Conservation (phyloP, 75 land plant species). For the Pseudotsuga menziesii region DNA sequence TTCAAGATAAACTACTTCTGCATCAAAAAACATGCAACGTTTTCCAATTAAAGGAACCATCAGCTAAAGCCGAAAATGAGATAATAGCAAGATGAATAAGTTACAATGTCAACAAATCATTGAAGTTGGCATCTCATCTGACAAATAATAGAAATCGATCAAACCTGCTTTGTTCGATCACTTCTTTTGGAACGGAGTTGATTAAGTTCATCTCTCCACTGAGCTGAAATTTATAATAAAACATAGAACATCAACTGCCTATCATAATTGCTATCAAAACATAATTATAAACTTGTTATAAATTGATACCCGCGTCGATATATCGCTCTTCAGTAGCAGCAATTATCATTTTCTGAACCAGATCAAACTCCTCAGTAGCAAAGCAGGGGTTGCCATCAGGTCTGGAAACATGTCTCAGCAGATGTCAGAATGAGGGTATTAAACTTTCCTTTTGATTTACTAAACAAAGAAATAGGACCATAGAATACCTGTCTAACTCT, state of each 20-base stretch:
- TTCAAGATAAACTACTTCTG: not conserved
- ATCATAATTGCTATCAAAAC: not conserved
- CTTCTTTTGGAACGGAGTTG: conserved; percentile 52
- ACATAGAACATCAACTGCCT: not conserved
- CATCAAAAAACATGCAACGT: not conserved
- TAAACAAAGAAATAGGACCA: not conserved
- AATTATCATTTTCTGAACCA: conserved; percentile 67
- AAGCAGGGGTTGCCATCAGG: conserved; percentile 65
- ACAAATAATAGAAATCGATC: not conserved
- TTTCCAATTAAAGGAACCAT: not conserved
- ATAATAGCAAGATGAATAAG: not conserved
- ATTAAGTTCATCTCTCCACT: conserved; percentile 63
- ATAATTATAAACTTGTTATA: not conserved
- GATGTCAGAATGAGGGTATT: not conserved
- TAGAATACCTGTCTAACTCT: conserved; percentile 56
- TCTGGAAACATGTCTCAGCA: conserved; percentile 23
- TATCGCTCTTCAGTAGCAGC: conserved; percentile 90
- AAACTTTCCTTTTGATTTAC: not conserved
- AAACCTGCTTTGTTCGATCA: conserved; percentile 38
- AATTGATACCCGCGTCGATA: conserved; percentile 64
- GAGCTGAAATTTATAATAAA: conserved; percentile 31
- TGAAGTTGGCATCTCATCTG: not conserved
- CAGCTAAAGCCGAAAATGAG: not conserved
- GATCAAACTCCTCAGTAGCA: conserved; percentile 68
- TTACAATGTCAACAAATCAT: not conserved